Percentiles rank a stretch among this genome's conserved stretches.
These are phyloP conservation scores for Lolium multiflorum DNA, from an alignment of 176 grass and related monocot species.

Conservation along the genomic window DNA sequence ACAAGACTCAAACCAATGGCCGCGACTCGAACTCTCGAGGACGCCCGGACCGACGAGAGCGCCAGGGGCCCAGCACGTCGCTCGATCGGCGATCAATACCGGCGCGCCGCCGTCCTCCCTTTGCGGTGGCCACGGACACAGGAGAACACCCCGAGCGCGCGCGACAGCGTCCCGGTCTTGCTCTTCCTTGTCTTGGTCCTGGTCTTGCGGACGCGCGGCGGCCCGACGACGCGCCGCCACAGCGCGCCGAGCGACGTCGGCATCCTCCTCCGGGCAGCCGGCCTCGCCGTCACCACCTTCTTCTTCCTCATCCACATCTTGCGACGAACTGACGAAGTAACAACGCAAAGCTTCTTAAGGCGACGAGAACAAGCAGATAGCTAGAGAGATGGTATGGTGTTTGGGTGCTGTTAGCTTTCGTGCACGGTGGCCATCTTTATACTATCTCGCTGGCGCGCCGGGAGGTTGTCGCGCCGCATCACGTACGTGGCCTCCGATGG, in stretches of 20 bases:
- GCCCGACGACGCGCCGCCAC: slow-evolving; percentile 41
- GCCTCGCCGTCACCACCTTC: slow-evolving; percentile 9
- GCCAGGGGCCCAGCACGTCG: not conserved
- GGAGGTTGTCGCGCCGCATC: not conserved
- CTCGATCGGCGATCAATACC: not conserved
- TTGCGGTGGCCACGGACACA: slow-evolving; percentile 9
- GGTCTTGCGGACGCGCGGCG: not conserved
- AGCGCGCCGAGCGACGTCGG: slow-evolving; percentile 31
- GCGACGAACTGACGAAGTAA: not conserved
- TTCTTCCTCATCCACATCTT: slow-evolving; percentile 43
- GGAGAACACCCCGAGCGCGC: slow-evolving; percentile 27
- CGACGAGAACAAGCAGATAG: not conserved
- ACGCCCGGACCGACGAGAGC: not conserved
- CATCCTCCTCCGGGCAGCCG: not conserved
- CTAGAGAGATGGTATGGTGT: not conserved
- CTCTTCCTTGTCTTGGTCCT: not conserved
- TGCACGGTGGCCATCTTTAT: not conserved
- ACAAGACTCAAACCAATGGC: not conserved
- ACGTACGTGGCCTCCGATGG: slow-evolving; percentile 14
- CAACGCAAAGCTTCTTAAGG: not conserved
- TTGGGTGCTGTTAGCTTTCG: not conserved
- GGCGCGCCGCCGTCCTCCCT: not conserved
- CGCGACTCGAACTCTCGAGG: not conserved
- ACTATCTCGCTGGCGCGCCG: not conserved
- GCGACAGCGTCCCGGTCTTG: slow-evolving; percentile 16